phyloP scores from a whole-genome alignment of 495 filamentous ascomycete genomes.

The Xylaria scruposa region DNA sequence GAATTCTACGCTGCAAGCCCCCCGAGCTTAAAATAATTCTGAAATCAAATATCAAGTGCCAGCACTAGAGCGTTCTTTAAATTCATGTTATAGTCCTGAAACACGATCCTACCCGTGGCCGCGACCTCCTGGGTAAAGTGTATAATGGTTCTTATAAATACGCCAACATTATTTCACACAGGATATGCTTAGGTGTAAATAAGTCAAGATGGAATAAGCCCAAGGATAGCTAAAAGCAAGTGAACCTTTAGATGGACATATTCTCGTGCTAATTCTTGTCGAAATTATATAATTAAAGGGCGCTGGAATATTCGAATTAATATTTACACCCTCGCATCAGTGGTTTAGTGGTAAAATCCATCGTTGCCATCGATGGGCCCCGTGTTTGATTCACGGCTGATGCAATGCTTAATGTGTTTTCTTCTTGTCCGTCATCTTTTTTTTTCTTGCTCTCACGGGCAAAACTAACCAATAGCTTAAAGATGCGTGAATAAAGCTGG shows the following conservation, averaged over 20 bases:
- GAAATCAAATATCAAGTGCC: no score
- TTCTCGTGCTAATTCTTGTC: neutral
- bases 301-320: neutral
- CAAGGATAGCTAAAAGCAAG: neutral
- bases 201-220: neutral
- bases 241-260: neutral
- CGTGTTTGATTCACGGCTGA: slow-evolving; percentile 59
- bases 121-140: no score
- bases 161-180: no score
- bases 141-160: no score
- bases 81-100: no score
- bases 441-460: neutral
- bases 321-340: slow-evolving; percentile 34
- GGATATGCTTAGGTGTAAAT: neutral
- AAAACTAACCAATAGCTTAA: neutral
- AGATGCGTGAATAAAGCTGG: neutral
- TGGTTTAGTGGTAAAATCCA: slow-evolving; percentile 62
- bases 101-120: no score
- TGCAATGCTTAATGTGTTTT: slow-evolving; percentile 32
- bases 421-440: neutral
- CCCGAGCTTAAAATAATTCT: no score
- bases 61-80: no score
- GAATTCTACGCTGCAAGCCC: no score
- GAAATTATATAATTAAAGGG: neutral
- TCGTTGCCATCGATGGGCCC: slow-evolving; percentile 61